phyloP scores from a whole-genome alignment of 352 stramenopile species.

The Detonula confervacea region DNA sequence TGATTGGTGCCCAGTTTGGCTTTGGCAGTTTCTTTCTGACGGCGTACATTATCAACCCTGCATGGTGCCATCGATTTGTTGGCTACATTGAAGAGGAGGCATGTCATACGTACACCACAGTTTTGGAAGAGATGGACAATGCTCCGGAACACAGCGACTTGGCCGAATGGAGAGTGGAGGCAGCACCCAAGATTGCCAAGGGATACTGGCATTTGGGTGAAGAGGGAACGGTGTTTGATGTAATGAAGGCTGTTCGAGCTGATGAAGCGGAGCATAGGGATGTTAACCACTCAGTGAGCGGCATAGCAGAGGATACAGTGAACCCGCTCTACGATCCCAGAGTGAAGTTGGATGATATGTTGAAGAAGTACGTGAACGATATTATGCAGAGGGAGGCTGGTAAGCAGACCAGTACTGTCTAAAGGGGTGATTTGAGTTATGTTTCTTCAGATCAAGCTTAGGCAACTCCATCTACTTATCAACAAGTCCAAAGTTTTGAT shows the following conservation, averaged over 20 bases:
- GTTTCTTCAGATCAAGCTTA: too few species aligned
- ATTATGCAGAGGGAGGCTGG: constrained; percentile 62
- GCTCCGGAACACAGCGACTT: constrained; percentile 83
- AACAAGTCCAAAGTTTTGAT: too few species aligned
- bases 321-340: constrained; percentile 79
- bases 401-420: neutral
- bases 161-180: constrained; percentile 84
- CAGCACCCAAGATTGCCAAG: constrained; percentile 87
- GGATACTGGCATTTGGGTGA: constrained; percentile 79
- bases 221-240: constrained; percentile 87
- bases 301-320: constrained; percentile 56
- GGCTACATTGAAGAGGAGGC: constrained; percentile 93
- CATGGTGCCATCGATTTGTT: constrained; percentile 90
- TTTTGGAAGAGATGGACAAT: constrained; percentile 90
- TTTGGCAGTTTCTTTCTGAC: constrained; percentile 89
- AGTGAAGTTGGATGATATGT: constrained; percentile 69
- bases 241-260: constrained; percentile 90
- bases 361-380: constrained; percentile 81
- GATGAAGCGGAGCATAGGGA: constrained; percentile 92
- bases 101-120: constrained; percentile 91
- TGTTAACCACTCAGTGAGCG: constrained; percentile 87
- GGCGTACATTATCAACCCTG: constrained; percentile 88
- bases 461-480: too few species aligned
- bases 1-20: constrained; percentile 87
- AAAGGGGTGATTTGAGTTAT: too few species aligned